Evolutionary conservation across 108 stramenopile species (phyloP), one percentile per base, ranked within the genome.

Genomic region (Skeletonema costatum): DNA sequence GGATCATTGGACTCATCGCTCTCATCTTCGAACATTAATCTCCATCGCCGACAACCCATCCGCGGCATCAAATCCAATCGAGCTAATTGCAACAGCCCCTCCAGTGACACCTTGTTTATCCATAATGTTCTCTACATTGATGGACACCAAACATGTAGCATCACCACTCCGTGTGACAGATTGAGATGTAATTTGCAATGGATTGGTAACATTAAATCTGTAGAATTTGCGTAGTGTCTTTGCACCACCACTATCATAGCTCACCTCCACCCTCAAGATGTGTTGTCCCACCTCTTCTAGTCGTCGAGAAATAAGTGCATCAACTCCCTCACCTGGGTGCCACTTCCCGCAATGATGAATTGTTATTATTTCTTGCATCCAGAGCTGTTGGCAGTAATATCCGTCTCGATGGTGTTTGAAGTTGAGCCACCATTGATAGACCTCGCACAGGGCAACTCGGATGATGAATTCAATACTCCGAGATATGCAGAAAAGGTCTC

Each of bases 401-500:
- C 75, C 92, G 72, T 29, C 89, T 88, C n/a, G 74, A 83, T 5
- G 94, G 94, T 8, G 94, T 95, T 74, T 95, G 94, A 30, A 95
- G 65, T 56, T 91, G 92, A 13, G 92, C 92, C 4, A 84, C 71
- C 16, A 93, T 87, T 2, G 89, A 86, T 16, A 95, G 46, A 11
- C 83, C 80, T 35, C 76, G 78, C 59, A 95, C 89, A 0, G 79
- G 79, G 51, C 56, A 87, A 44, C 4, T 77, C 66, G 17, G 68
- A 60, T 17, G 86, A 87, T 4, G 87, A 68, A 65, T 92, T 92
- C 60, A 93, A 66, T 29, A 89, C 86, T 9, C 92, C 94, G 6
- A 95, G 85, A 81, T 93, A 93, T 6, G 92, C 94, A 12, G 89
- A 86, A 51, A 95, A 95, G 3, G 88, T 92, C 69, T 95, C 94